Conservation (phyloP, 2,329 filamentous ascomycete species). For the Monilinia aucupariae region DNA sequence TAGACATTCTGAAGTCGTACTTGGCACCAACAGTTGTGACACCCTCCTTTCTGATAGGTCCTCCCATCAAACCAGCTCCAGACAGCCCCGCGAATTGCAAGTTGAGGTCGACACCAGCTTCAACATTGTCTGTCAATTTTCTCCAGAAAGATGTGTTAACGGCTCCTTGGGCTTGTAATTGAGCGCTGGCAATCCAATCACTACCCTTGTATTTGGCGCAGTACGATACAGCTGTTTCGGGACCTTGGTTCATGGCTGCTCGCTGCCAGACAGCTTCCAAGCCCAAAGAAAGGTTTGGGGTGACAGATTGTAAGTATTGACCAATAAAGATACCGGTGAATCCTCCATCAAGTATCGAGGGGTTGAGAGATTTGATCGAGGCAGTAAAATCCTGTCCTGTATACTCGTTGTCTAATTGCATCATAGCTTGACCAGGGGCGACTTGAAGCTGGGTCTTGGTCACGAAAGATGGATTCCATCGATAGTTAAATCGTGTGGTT, state of each 20-base stretch:
- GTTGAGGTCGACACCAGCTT: constrained; percentile 92
- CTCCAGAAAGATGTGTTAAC: constrained; percentile 93
- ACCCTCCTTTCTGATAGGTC: constrained; percentile 74
- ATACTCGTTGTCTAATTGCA: constrained; percentile 94
- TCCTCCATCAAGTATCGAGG: constrained; percentile 86
- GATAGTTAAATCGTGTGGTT: constrained; percentile 85
- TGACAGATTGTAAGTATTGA: constrained; percentile 91
- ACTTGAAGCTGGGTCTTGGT: constrained; percentile 87
- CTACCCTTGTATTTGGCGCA: constrained; percentile 83
- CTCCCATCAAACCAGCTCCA: constrained; percentile 65
- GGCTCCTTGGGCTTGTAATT: constrained; percentile 74
- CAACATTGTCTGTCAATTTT: constrained; percentile 85
- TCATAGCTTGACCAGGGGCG: constrained; percentile 72
- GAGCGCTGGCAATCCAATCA: constrained; percentile 89
- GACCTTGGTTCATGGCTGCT: constrained; percentile 72
- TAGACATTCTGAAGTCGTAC: constrained; percentile 95
- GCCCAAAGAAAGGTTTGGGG: constrained; percentile 78
- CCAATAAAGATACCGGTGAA: constrained; percentile 93
- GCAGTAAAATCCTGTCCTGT: constrained; percentile 88
- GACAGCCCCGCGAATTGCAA: constrained; percentile 68
- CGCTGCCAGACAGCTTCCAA: constrained; percentile 94
- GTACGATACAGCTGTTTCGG: constrained; percentile 89
- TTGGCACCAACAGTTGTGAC: constrained; percentile 89
- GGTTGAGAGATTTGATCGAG: constrained; percentile 89
- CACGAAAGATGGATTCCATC: constrained; percentile 74